phyloP scores from a whole-genome alignment of 2,329 filamentous ascomycete species.

The Xylariaceae sp. region DNA sequence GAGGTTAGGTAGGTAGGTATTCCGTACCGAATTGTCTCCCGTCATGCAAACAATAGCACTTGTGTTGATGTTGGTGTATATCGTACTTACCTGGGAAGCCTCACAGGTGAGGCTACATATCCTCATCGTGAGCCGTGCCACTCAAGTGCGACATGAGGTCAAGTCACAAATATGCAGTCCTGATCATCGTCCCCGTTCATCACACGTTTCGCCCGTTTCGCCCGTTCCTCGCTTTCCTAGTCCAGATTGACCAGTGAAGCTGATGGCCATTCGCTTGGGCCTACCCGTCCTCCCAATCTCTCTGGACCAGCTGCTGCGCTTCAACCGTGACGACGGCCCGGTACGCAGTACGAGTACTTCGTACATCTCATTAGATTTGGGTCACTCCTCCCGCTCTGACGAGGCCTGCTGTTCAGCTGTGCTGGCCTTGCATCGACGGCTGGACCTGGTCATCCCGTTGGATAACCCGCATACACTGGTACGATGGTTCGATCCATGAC shows the following conservation, averaged over 20 bases:
- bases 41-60: constrained; percentile 6
- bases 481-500: constrained; percentile 21
- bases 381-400: constrained; percentile 16
- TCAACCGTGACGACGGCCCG: constrained; percentile 18
- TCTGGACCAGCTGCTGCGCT: constrained; percentile 20
- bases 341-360: not conserved
- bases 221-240: not conserved
- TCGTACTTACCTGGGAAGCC: constrained; percentile 2
- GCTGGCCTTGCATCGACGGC: constrained; percentile 33
- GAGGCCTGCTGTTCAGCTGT: constrained; percentile 24
- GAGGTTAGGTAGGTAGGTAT: not conserved
- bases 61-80: not conserved
- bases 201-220: constrained; percentile 3
- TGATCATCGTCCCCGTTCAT: constrained; percentile 21
- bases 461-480: constrained; percentile 22
- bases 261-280: constrained; percentile 29
- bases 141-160: constrained; percentile 23
- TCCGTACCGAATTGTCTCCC: constrained; percentile 2
- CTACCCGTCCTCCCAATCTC: constrained; percentile 24
- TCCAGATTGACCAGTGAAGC: constrained; percentile 27
- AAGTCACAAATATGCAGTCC: constrained; percentile 32
- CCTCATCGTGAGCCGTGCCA: constrained; percentile 13
- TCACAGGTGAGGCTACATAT: constrained; percentile 20
- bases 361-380: constrained; percentile 5
- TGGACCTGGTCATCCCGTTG: constrained; percentile 27